These are phyloP conservation scores for Hsuehochloa calcarea DNA, from an alignment of 176 grass and related monocot species.

Conservation along the genomic window DNA sequence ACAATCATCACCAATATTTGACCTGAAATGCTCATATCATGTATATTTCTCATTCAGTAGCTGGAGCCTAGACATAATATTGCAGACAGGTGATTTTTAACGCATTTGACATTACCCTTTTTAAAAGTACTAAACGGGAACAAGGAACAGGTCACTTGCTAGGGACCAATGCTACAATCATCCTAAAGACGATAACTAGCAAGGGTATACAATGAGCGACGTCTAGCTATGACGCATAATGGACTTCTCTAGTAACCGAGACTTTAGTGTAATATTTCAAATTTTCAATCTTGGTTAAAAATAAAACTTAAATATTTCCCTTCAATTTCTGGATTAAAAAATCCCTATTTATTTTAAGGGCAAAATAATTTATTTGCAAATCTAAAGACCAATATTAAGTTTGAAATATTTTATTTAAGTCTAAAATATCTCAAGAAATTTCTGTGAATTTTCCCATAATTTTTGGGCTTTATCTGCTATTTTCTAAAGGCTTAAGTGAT, in stretches of 20 bases:
- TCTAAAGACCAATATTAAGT: too few relatives aligned
- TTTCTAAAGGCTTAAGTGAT: too few relatives aligned
- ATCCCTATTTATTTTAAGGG: too few relatives aligned
- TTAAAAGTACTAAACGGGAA: not conserved
- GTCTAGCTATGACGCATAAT: not conserved
- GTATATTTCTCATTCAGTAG: not conserved
- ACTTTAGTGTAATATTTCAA: not conserved
- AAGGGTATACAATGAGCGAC: not conserved
- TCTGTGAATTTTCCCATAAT: too few relatives aligned
- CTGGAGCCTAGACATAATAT: not conserved
- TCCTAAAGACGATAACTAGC: not conserved
- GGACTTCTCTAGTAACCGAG: not conserved
- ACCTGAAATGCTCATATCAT: not conserved
- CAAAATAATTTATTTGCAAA: too few relatives aligned
- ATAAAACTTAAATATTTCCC: too few relatives aligned
- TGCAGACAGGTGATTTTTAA: not conserved
- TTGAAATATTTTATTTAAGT: too few relatives aligned
- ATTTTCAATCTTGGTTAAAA: too few relatives aligned
- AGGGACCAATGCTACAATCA: not conserved
- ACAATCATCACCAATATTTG: not conserved
- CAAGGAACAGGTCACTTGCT: not conserved
- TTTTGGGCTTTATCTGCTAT: too few relatives aligned
- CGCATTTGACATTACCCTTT: not conserved
- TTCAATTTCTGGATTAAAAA: too few relatives aligned
- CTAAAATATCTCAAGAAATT: too few relatives aligned